Evolutionary conservation across 2,329 filamentous ascomycete species (phyloP).

Genomic region (Fusarium solani-melongenae): DNA sequence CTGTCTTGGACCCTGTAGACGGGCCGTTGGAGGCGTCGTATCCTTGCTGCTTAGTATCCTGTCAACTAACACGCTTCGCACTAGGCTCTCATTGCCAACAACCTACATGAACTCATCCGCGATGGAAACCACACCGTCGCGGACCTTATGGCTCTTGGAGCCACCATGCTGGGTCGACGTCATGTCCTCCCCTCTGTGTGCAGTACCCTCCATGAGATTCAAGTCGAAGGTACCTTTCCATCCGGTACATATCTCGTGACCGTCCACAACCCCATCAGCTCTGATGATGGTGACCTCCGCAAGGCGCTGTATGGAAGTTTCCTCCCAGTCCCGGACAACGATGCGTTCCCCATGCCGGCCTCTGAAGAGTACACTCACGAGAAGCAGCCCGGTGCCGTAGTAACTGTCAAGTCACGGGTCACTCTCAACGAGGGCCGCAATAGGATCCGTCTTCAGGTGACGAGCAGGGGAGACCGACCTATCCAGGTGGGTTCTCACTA

Average conservation of each 20-base stretch:
- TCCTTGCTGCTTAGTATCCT: neutral
- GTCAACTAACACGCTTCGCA: constrained; percentile 9
- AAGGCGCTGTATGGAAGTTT: constrained; percentile 92
- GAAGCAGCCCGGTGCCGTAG: constrained; percentile 82
- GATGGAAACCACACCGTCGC: constrained; percentile 94
- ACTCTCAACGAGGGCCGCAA: constrained; percentile 78
- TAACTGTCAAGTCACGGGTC: constrained; percentile 76
- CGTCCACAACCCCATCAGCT: constrained; percentile 88
- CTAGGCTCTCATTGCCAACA: constrained; percentile 84
- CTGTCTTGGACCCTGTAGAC: neutral
- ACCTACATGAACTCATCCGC: constrained; percentile 95
- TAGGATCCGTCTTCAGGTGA: constrained; percentile 80
- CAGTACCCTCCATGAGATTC: constrained; percentile 82
- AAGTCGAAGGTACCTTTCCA: constrained; percentile 94
- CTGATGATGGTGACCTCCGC: constrained; percentile 87
- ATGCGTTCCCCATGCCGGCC: constrained; percentile 74
- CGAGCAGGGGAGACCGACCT: constrained; percentile 87
- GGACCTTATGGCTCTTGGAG: constrained; percentile 91
- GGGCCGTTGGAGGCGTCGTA: neutral
- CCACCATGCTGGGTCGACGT: constrained; percentile 91
- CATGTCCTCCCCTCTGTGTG: constrained; percentile 89
- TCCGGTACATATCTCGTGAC: constrained; percentile 94
- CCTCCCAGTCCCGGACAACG: constrained; percentile 78
- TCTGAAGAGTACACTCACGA: constrained; percentile 73
- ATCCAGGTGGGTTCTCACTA: constrained; percentile 96